Percentiles rank a stretch among this genome's conserved stretches.
phyloP scores from a whole-genome alignment of 768 basidiomycete genomes.

The Lactarius tabidus region DNA sequence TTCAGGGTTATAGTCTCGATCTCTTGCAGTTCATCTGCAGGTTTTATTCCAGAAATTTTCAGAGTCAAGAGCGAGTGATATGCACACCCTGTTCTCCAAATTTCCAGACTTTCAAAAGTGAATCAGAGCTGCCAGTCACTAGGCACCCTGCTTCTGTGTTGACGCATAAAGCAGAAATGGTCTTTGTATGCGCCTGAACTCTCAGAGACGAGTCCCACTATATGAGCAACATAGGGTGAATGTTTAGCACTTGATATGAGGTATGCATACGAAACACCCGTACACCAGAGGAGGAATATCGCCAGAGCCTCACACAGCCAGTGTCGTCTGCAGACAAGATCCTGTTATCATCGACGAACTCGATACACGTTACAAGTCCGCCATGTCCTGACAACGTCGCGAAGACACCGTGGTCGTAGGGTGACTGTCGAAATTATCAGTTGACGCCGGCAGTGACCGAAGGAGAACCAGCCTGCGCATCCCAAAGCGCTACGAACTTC shows the following conservation, averaged over 20 bases:
- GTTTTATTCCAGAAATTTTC: not conserved
- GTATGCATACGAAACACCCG: conserved; percentile 36
- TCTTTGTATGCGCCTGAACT: conserved; percentile 58
- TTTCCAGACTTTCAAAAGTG: conserved; percentile 71
- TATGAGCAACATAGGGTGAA: conserved; percentile 15
- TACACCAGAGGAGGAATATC: conserved; percentile 33
- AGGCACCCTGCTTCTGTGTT: conserved; percentile 40
- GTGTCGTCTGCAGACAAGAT: conserved; percentile 75
- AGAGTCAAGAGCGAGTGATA: not conserved
- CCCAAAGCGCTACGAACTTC: conserved; percentile 56
- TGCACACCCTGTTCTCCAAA: conserved; percentile 37
- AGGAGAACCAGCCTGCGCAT: conserved; percentile 39
- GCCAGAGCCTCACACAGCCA: conserved; percentile 68
- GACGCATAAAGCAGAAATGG: conserved; percentile 65
- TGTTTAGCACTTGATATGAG: conserved; percentile 20
- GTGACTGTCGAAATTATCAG: conserved; percentile 10
- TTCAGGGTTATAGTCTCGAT: conserved; percentile 59
- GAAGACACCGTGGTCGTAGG: conserved; percentile 49
- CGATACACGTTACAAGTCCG: conserved; percentile 70
- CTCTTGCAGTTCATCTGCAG: conserved; percentile 29
- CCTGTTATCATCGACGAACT: conserved; percentile 49
- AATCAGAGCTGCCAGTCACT: conserved; percentile 82
- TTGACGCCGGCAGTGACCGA: conserved; percentile 3
- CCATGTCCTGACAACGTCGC: conserved; percentile 74
- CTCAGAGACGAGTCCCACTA: conserved; percentile 55